These are phyloP conservation scores for Pisolithus microcarpus DNA, from an alignment of 768 basidiomycete species.

Conservation along the genomic window DNA sequence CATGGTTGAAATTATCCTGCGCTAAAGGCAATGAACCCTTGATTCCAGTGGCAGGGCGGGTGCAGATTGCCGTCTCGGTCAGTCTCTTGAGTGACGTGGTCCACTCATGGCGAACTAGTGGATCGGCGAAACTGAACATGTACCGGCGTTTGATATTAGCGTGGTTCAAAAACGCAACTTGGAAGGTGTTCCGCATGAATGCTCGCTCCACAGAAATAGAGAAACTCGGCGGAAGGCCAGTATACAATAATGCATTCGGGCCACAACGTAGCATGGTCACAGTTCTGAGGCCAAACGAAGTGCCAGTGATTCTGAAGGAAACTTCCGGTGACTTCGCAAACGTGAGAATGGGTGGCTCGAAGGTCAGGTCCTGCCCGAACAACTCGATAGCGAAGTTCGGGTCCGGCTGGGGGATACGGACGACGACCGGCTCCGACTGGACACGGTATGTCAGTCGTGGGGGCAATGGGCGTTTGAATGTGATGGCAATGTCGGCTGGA, in stretches of 20 bases:
- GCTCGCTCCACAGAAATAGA: slow-evolving; percentile 78
- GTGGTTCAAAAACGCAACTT: slow-evolving; percentile 75
- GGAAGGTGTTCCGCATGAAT: slow-evolving; percentile 97
- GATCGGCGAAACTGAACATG: slow-evolving; percentile 89
- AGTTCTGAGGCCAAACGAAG: slow-evolving; percentile 71
- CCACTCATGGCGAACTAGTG: slow-evolving; percentile 71
- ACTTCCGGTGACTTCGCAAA: slow-evolving; percentile 75
- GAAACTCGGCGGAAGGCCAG: slow-evolving; percentile 73
- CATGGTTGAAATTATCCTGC: slow-evolving; percentile 46
- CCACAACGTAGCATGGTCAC: slow-evolving; percentile 83
- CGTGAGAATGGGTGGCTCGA: slow-evolving; percentile 78
- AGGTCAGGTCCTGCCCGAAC: slow-evolving; percentile 79
- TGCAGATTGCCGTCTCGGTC: slow-evolving; percentile 43
- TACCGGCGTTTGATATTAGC: slow-evolving; percentile 70
- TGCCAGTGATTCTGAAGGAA: slow-evolving; percentile 89
- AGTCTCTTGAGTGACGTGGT: slow-evolving; percentile 58
- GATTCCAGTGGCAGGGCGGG: slow-evolving; percentile 20
- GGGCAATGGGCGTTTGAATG: slow-evolving; percentile 69
- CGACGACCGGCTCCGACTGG: slow-evolving; percentile 81
- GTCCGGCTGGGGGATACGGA: slow-evolving; percentile 82
- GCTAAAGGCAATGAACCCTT: slow-evolving; percentile 30
- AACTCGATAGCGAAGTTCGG: slow-evolving; percentile 77
- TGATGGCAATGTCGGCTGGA: slow-evolving; percentile 49
- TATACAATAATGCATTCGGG: slow-evolving; percentile 74
- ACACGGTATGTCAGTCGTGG: slow-evolving; percentile 77